Base-by-base conservation (phyloP, 1,284 basidiomycete genomes). In the Cronartium ribicola region DNA sequence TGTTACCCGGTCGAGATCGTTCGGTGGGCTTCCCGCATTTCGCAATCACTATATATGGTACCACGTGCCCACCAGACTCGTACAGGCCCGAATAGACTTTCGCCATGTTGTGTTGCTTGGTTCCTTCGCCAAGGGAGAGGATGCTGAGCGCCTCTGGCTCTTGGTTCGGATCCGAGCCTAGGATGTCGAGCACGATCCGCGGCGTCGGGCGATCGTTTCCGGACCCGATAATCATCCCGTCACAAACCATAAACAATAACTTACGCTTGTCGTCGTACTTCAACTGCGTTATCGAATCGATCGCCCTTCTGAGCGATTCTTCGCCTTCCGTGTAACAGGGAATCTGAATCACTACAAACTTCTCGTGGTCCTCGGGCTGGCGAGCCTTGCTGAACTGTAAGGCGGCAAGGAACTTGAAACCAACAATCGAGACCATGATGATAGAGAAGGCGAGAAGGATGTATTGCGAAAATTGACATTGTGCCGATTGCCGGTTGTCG, bases 241-340 rank as follows among this genome's bases (percentile, higher is more conserved):
- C 95, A 80, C 96, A 98, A 79, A 98, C 90, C 82, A 98, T 85
- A 77, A 97, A 88, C 39, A 98, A 84, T 4, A 98, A 84, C 83
- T 98, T 98, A 73, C 94, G 90, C 83, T 98, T 98, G 84, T 99
- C 94, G 80, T 99, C 94, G 80, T 98, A 99, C 82, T 92, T 94
- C 82, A 97, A 86, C 79, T 89, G 88, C 6, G 95, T 91, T 73
- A 98, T 84, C 20, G 94, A 97, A 81, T 98, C 92, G 81, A 98
- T 95, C 4, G 95, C 98, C 79, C 85, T 86, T 76, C 90, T 87
- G 76, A 98, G 85, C 3, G 92, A 97, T 43, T 87, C 83, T 78
- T 95, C 90, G 77, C 92, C 94, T 85, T 97, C 93, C 0, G 94
- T 97, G 81, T 97, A 98, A 87, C 94, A 96, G 5, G 94, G 94